These are phyloP conservation scores for Pyrenopolyporus hunteri DNA, from an alignment of 495 filamentous ascomycete species.

Conservation along the genomic window DNA sequence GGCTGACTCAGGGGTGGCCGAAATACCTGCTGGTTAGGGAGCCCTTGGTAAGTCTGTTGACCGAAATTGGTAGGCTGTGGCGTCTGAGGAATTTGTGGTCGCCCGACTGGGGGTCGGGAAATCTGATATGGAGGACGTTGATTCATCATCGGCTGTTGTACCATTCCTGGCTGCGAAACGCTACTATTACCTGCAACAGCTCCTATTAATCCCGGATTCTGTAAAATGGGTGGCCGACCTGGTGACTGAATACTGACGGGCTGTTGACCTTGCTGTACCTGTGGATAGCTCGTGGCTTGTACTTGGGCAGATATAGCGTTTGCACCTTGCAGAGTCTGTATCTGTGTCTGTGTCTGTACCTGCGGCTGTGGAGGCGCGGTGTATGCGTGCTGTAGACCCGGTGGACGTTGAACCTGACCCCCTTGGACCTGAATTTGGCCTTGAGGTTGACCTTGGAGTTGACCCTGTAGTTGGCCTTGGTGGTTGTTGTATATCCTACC, in stretches of 20 bases:
- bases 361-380: conserved; percentile 36
- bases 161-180: conserved; percentile 1
- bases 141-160: no score
- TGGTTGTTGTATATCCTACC: conserved; percentile 21
- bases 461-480: conserved; percentile 13
- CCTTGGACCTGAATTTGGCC: not conserved
- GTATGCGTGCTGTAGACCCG: conserved; percentile 29
- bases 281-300: conserved; percentile 14
- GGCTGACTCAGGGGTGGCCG: conserved; percentile 14
- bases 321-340: conserved; percentile 13
- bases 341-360: no score
- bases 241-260: conserved; percentile 21
- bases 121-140: conserved; percentile 15
- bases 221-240: conserved; percentile 33
- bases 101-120: conserved; percentile 22
- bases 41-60: conserved; percentile 17
- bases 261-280: conserved; percentile 23
- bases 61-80: conserved; percentile 10
- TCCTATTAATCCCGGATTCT: conserved; percentile 27
- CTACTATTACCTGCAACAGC: conserved; percentile 11
- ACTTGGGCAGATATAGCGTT: conserved; percentile 2
- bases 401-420: conserved; percentile 27
- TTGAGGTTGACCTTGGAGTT: not conserved
- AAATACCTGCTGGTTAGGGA: conserved; percentile 3
- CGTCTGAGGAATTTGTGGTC: conserved; percentile 17